These are phyloP conservation scores for Dittrichia graveolens DNA, from an alignment of 129 eudicot genomes.

Conservation along the genomic window DNA sequence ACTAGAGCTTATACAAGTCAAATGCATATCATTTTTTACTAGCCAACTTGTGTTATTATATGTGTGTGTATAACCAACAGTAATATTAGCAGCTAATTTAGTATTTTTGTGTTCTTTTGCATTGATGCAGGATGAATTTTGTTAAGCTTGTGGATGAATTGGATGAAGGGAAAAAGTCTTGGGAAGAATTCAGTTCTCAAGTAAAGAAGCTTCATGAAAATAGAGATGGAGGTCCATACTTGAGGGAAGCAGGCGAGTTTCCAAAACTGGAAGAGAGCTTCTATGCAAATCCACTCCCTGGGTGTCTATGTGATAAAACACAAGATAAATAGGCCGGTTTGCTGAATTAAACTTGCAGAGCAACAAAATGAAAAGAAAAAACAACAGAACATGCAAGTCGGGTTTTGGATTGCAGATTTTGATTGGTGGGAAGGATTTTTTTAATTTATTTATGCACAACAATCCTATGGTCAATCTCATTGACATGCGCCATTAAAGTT, in stretches of 20 bases:
- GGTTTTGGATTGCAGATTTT: conserved; percentile 23
- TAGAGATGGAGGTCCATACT: conserved; percentile 75
- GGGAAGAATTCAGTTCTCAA: conserved; percentile 77
- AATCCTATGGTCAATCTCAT: conserved; percentile 12
- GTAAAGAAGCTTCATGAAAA: conserved; percentile 81
- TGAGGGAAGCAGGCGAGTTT: conserved; percentile 82
- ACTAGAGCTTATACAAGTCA: no score
- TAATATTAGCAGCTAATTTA: neutral
- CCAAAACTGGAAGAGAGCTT: conserved; percentile 99
- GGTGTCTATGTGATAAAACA: conserved; percentile 71
- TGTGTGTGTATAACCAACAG: neutral
- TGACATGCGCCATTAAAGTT: neutral
- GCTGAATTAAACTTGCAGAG: neutral
- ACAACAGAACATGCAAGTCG: neutral
- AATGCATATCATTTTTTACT: no score
- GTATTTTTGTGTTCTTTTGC: neutral
- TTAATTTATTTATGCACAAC: no score
- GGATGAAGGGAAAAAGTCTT: conserved; percentile 68
- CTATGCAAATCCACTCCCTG: conserved; percentile 95
- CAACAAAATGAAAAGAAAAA: neutral
- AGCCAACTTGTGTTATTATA: no score
- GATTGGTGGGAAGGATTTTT: conserved; percentile 3
- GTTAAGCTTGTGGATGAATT: conserved; percentile 73
- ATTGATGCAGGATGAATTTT: conserved; percentile 74
- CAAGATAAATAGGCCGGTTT: conserved; percentile 33